Evolutionary conservation across 352 stramenopile species (phyloP).

Genomic region (Pythium pyrilobum): DNA sequence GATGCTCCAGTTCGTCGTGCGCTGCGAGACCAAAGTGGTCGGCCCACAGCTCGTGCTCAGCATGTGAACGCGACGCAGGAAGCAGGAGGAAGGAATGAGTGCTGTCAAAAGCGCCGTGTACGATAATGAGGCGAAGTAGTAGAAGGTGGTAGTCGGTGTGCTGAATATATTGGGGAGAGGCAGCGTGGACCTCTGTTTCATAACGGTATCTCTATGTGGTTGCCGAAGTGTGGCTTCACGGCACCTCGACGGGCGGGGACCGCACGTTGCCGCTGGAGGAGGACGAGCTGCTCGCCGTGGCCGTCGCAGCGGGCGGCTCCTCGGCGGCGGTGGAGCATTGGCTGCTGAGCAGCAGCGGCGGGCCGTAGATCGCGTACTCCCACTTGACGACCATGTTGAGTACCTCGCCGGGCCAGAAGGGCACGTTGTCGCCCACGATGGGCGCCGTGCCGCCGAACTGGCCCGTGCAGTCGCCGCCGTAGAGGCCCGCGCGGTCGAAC

Average conservation of each 20-base stretch:
- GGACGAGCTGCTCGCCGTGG: neutral
- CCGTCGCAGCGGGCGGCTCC: no score
- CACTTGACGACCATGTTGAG: constrained; percentile 34
- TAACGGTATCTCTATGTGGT: neutral
- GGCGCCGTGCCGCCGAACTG: constrained; percentile 30
- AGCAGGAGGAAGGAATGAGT: neutral
- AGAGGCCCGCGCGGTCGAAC: constrained; percentile 23
- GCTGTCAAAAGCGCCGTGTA: no score
- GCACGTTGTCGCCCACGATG: constrained; percentile 29
- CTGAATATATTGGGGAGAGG: no score
- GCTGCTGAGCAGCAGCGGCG: constrained; percentile 7
- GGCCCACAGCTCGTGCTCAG: constrained; percentile 32
- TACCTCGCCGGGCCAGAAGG: constrained; percentile 41
- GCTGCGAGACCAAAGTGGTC: constrained; percentile 44
- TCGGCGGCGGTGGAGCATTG: no score
- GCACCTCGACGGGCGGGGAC: neutral
- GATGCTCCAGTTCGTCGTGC: constrained; percentile 61
- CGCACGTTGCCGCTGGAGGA: no score
- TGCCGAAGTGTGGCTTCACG: no score
- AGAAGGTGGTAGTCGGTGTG: no score
- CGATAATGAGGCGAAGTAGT: no score
- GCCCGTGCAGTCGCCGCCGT: constrained; percentile 26
- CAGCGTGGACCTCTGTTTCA: no score
- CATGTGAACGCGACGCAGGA: neutral
- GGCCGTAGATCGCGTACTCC: constrained; percentile 31